Conservation (phyloP, 2,329 filamentous ascomycete species). For the Talaromyces sp. region DNA sequence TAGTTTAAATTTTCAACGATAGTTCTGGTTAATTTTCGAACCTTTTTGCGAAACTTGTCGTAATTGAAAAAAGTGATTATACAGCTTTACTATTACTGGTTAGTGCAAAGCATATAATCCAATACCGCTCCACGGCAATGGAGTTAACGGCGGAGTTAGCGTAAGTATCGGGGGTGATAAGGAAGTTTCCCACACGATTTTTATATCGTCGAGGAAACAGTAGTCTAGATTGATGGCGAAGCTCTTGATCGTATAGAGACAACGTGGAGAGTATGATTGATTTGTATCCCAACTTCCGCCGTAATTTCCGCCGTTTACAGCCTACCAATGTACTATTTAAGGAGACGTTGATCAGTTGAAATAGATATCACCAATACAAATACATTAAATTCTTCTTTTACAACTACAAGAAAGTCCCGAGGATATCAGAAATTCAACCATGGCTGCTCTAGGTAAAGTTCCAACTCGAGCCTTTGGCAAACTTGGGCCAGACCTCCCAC, state of each 20-base stretch:
- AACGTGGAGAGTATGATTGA: neutral
- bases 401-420: neutral
- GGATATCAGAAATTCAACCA: neutral
- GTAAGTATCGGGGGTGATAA: neutral
- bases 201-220: neutral
- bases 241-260: neutral
- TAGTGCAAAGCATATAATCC: neutral
- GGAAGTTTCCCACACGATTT: neutral
- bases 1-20: neutral
- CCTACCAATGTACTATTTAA: neutral
- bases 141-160: slow-evolving; percentile 2
- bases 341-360: too few relatives aligned
- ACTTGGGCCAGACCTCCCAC: slow-evolving; percentile 21
- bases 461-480: slow-evolving; percentile 20
- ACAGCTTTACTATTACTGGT: neutral
- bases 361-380: neutral
- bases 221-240: neutral
- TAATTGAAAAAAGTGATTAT: neutral
- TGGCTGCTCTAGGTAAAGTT: neutral
- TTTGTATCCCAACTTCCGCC: neutral
- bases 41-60: neutral
- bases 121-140: neutral
- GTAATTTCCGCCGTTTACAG: neutral
- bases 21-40: neutral
- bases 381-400: neutral